Base-by-base conservation (phyloP, 2,329 filamentous ascomycete genomes). In the Cladorrhinum sp. region DNA sequence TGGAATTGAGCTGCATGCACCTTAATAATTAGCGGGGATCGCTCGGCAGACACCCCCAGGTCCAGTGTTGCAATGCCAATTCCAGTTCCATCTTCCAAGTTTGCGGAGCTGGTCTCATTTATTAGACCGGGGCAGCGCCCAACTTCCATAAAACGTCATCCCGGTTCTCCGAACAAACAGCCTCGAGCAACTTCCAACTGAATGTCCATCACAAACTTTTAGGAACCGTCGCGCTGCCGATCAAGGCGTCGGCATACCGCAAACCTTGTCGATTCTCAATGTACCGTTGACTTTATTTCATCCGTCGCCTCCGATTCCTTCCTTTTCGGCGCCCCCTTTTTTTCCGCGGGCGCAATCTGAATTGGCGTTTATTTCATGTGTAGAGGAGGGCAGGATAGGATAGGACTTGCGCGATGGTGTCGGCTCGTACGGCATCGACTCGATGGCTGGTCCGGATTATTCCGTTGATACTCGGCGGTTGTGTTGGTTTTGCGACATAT, bases 401-500 rank as follows among this genome's bases (percentile, higher is more conserved):
- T 27, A 23, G 32, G 36, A 49, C 41, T 23, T 23, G 25, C 61
- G 57, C 62, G 16, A 68, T 67, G 66, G 65, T 69, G 50, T 57
- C 59, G 54, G 67, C 67, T 57, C 62, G 54, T 49, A 61, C 62
- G 36, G 27, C 67, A 48, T 64, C 63, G 53, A 68, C 68, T 36
- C 64, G 68, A 20, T 85, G 81, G 74, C 80, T 83, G 52, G 84
- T 86, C 55, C 81, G 88, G 61, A 74, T 89, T 59, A 85, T 96
- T 59, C 92, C 92, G 3, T 66, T 87, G 41, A 71, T 93, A 55
- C 82, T 96, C 45, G 74, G 86, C 32, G 87, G 81, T 27, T 79
- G 84, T 38, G 81, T 91, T 62, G 86, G 80, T 38, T 92, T 91
- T 73, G 84, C 84, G 20, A 89, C 85, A 32, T 96, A 89, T 75